Evolutionary conservation across 345 rosid genomes (phyloP), one percentile per base, ranked within the genome.

Genomic region (Hypericum androsaemum): DNA sequence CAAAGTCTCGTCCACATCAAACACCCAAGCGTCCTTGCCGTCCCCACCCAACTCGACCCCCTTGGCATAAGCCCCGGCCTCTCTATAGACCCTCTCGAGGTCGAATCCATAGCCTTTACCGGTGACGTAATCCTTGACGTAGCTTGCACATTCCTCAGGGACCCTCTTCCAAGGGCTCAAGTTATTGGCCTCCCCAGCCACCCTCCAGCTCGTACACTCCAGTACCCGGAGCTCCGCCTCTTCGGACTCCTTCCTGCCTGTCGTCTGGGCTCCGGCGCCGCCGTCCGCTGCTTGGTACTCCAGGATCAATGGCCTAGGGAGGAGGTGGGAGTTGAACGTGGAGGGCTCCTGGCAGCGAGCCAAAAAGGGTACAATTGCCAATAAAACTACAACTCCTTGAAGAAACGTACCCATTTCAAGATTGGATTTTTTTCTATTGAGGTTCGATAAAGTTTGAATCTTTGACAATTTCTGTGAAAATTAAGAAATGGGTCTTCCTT

Each of bases 121-220:
- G 59, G 40, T 61, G 51, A 84, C 41, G 60, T 90, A 90, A 12
- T 71, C 77, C 61, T 64, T 76, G 12, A 90, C 95, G 49, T 84
- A 90, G 14, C 65, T 85, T 37, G 52, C 70, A 42, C 98, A 90
- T 53, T 87, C 88, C 53, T 8, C 62, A 1, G 96, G 96, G 47
- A 87, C 68, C n/a, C 78, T 74, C 65, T 70, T 77, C 98, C 98
- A 90, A 5, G 92, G 96, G 35, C 65, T 68, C 57, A 84, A 66
- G 60, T 90, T 87, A 62, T 84, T 84, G 11, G 89, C 76, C 73
- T 90, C 96, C 56, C 62, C 96, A 5, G 88, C 72, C 55, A 87
- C 77, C 56, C 98, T 82, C 98, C 98, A 90, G 74, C 94, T 90
- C 8, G 81, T 79, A 59, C 98, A 90, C 62, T 71, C 74, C 12